These are phyloP conservation scores for Immersiella caudata DNA, from an alignment of 495 filamentous ascomycete species.

Conservation along the genomic window DNA sequence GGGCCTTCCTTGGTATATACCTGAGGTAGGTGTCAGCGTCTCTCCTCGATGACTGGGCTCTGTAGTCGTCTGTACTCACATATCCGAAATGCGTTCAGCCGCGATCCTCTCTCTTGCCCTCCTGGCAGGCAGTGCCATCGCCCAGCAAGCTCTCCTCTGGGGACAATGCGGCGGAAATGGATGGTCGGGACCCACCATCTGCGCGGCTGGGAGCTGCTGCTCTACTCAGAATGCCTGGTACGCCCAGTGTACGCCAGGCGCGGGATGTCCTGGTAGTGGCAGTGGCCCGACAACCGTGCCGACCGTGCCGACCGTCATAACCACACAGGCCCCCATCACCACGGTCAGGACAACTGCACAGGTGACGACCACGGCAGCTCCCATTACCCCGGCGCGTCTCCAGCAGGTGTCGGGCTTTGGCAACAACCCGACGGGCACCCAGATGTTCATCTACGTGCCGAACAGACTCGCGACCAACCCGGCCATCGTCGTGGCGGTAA, in stretches of 20 bases:
- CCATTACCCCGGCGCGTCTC: conserved; percentile 10
- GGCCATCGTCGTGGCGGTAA: conserved; percentile 52
- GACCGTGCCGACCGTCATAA: background rate
- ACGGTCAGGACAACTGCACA: background rate
- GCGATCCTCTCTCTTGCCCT: conserved; percentile 9
- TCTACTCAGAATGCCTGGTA: conserved; percentile 10
- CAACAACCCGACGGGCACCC: conserved; percentile 45
- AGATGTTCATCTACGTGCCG: conserved; percentile 59
- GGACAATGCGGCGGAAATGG: conserved; percentile 12
- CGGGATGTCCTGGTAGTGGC: conserved; percentile 7
- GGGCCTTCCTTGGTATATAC: conserved; percentile 1
- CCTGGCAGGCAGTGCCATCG: conserved; percentile 5
- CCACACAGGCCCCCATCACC: background rate
- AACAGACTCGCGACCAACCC: conserved; percentile 51
- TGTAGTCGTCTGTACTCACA: conserved; percentile 6
- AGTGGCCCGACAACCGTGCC: conserved; percentile 6
- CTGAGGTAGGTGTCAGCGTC: conserved; percentile 1
- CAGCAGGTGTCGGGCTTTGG: conserved; percentile 44
- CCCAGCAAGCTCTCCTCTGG: conserved; percentile 7
- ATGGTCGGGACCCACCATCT: conserved; percentile 3
- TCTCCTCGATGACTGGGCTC: conserved; percentile 2
- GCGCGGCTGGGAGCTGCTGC: conserved; percentile 12
- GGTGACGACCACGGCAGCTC: background rate
- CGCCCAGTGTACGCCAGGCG: conserved; percentile 4
- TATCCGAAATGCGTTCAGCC: conserved; percentile 6